phyloP scores from a whole-genome alignment of 2,329 filamentous ascomycete species.

The Ascochyta lentis region DNA sequence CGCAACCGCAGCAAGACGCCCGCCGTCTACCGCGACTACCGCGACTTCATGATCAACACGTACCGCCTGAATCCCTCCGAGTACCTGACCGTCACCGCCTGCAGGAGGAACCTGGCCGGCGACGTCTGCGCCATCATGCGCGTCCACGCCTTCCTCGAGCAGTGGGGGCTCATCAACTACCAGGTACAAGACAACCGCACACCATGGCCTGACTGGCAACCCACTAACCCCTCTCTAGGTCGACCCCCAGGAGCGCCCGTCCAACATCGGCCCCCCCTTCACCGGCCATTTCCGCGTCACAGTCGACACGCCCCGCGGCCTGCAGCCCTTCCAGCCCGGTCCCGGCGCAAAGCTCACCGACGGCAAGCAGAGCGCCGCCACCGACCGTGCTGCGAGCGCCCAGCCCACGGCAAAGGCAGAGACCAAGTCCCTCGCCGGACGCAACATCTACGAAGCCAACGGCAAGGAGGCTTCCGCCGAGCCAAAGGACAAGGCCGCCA shows the following conservation, averaged over 20 bases:
- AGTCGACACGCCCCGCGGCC: conserved; percentile 90
- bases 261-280: conserved; percentile 93
- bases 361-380: conserved; percentile 69
- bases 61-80: conserved; percentile 95
- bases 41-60: conserved; percentile 99
- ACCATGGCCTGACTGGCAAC: too few relatives aligned
- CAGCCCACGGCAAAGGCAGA: conserved; percentile 75
- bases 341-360: conserved; percentile 70
- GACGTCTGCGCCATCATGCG: conserved; percentile 99
- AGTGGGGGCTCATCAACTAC: conserved; percentile 99
- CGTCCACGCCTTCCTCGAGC: conserved; percentile 95
- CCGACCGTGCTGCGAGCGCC: conserved; percentile 73
- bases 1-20: conserved; percentile 98
- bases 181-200: conserved; percentile 67
- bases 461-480: conserved; percentile 80
- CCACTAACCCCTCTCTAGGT: conserved; percentile 65
- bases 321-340: conserved; percentile 94
- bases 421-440: conserved; percentile 88
- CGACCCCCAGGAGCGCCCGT: conserved; percentile 92
- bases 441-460: conserved; percentile 93
- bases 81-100: conserved; percentile 96
- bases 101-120: conserved; percentile 89
- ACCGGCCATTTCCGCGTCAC: conserved; percentile 97
- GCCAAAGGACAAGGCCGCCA: conserved; percentile 65
- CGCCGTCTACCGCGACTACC: conserved; percentile 97